Conservation (phyloP, 2,329 filamentous ascomycete genomes). For the Spiromastix sp. region DNA sequence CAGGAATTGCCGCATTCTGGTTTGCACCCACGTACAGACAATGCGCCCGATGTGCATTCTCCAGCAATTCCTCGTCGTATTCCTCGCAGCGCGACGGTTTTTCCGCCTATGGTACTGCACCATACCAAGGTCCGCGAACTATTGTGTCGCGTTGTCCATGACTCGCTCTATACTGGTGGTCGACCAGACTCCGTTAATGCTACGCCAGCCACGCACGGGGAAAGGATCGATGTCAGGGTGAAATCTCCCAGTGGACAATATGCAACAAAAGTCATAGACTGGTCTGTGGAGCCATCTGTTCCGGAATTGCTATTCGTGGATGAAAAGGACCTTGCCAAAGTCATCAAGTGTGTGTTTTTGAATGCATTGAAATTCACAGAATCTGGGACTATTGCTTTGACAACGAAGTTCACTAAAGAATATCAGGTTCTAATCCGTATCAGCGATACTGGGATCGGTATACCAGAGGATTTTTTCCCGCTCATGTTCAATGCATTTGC, state of each 20-base stretch:
- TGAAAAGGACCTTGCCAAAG: constrained; percentile 52
- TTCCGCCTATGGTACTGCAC: constrained; percentile 26
- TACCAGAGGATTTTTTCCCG: constrained; percentile 54
- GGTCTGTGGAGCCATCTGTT: constrained; percentile 37
- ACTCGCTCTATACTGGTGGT: constrained; percentile 38
- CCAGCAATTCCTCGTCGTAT: constrained; percentile 27
- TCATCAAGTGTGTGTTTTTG: constrained; percentile 52
- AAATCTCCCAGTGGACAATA: constrained; percentile 34
- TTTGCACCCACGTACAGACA: no score
- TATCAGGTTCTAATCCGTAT: constrained; percentile 52
- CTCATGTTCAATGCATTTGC: constrained; percentile 61
- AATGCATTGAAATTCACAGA: constrained; percentile 66
- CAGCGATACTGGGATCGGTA: constrained; percentile 57
- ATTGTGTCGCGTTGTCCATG: constrained; percentile 36
- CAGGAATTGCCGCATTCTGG: constrained; percentile 24
- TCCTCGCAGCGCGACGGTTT: constrained; percentile 25
- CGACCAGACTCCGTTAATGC: constrained; percentile 38
- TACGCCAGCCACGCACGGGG: constrained; percentile 33
- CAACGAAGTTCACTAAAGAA: constrained; percentile 39
- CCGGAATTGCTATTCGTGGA: constrained; percentile 42
- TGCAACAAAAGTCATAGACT: constrained; percentile 36
- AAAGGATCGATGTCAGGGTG: constrained; percentile 36
- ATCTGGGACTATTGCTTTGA: constrained; percentile 48
- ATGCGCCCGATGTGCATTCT: constrained; percentile 14
- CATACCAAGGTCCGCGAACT: constrained; percentile 37